A percentile compares a stretch with the other conserved stretches of the same genome.
These are phyloP conservation scores for Volvariella volvacea DNA, from an alignment of 1,284 basidiomycete species.

Conservation along the genomic window DNA sequence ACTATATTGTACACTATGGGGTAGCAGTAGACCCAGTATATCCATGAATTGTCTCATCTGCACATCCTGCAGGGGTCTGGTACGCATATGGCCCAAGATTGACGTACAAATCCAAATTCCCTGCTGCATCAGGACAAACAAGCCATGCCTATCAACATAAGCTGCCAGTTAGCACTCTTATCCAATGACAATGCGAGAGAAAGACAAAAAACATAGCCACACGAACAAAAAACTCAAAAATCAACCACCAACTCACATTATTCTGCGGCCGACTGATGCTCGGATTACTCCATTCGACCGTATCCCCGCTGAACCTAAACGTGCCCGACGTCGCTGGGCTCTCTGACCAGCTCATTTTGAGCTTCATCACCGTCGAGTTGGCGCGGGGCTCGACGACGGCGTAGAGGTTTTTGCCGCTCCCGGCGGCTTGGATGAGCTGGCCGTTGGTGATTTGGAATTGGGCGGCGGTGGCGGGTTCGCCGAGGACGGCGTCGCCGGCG, in stretches of 20 bases:
- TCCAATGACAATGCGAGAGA: too few relatives aligned
- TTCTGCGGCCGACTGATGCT: slow-evolving; percentile 39
- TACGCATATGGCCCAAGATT: slow-evolving; percentile 55
- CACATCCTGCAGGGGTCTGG: slow-evolving; percentile 51
- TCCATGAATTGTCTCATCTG: slow-evolving; percentile 57
- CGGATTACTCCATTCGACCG: slow-evolving; percentile 46
- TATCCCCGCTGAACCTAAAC: slow-evolving; percentile 49
- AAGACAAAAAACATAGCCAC: too few relatives aligned
- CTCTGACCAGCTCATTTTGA: slow-evolving; percentile 42
- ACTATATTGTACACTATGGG: too few relatives aligned
- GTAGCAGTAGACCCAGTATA: slow-evolving; percentile 41
- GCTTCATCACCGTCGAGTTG: slow-evolving; percentile 39
- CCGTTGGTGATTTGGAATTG: slow-evolving; percentile 50
- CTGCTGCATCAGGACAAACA: slow-evolving; percentile 42
- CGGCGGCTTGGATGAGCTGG: slow-evolving; percentile 44
- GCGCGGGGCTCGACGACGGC: slow-evolving; percentile 42
- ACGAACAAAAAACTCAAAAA: too few relatives aligned
- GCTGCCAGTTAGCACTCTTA: too few relatives aligned
- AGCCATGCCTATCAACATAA: slow-evolving; percentile 52
- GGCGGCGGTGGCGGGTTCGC: slow-evolving; percentile 39
- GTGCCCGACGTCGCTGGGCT: slow-evolving; percentile 42
- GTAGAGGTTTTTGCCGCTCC: slow-evolving; percentile 34
- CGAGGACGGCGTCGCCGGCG: slow-evolving; percentile 44
- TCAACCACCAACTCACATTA: too few relatives aligned
- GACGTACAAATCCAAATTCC: slow-evolving; percentile 42